Conservation (phyloP, 805 yeast species). For the Wickerhamomyces hampshirensis region DNA sequence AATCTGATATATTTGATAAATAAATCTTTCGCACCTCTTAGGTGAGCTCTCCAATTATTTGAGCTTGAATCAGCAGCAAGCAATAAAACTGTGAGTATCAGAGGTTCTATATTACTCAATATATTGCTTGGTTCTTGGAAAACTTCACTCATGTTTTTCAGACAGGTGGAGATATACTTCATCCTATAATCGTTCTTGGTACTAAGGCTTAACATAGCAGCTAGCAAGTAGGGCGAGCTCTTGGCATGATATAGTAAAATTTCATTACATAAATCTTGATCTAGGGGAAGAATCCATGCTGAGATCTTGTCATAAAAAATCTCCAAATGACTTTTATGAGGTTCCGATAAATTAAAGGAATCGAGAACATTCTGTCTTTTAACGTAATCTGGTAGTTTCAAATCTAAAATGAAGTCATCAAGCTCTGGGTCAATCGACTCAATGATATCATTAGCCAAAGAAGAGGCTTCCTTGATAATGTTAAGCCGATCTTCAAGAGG, state of each 20-base stretch:
- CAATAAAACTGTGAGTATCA: slow-evolving; percentile 58
- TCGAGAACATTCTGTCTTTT: slow-evolving; percentile 19
- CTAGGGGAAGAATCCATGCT: slow-evolving; percentile 22
- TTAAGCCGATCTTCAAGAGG: slow-evolving; percentile 13
- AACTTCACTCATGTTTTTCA: slow-evolving; percentile 36
- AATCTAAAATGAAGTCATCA: slow-evolving; percentile 17
- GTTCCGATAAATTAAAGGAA: slow-evolving; percentile 19
- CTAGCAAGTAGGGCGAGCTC: slow-evolving; percentile 45
- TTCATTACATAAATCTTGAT: slow-evolving; percentile 45
- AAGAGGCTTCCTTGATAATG: slow-evolving; percentile 21
- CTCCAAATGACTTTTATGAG: slow-evolving; percentile 20
- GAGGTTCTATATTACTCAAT: slow-evolving; percentile 56
- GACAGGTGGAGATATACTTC: slow-evolving; percentile 46
- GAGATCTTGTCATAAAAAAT: slow-evolving; percentile 22
- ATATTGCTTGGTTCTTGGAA: slow-evolving; percentile 37
- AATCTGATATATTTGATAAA: slow-evolving; percentile 40
- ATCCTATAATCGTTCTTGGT: slow-evolving; percentile 36
- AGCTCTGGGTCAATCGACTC: slow-evolving; percentile 17
- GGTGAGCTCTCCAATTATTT: slow-evolving; percentile 56
- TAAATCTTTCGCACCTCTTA: slow-evolving; percentile 63
- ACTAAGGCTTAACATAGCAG: slow-evolving; percentile 55
- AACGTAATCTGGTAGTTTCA: slow-evolving; percentile 12
- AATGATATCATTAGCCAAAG: slow-evolving; percentile 20
- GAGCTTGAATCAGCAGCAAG: slow-evolving; percentile 58
- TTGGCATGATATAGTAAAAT: slow-evolving; percentile 44